phyloP scores from a whole-genome alignment of 192 early-diverging fungal genomes.

The Linnemannia exigua region DNA sequence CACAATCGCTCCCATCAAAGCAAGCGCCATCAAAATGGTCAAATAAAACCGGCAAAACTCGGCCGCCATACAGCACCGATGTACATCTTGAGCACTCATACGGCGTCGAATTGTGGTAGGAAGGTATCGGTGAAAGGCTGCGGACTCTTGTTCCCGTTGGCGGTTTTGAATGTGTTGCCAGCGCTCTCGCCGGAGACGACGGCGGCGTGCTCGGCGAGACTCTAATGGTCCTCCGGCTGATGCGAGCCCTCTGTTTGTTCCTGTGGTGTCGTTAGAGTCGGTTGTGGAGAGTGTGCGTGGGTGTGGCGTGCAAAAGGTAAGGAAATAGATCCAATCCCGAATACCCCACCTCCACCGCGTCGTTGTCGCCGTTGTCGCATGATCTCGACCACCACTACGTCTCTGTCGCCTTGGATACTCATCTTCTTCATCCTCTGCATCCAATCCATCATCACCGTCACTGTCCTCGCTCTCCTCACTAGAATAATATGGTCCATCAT shows the following conservation, averaged over 20 bases:
- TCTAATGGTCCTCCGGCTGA: neutral
- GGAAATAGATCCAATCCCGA: neutral
- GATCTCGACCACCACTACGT: neutral
- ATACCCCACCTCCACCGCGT: neutral
- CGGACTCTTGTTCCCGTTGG: constrained; percentile 22
- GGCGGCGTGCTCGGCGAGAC: constrained; percentile 8
- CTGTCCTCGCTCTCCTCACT: neutral
- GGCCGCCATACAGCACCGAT: constrained; percentile 17
- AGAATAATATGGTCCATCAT: neutral
- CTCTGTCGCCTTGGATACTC: neutral
- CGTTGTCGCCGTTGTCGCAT: neutral
- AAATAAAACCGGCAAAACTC: constrained; percentile 53
- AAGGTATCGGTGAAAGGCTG: constrained; percentile 1
- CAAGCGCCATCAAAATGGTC: constrained; percentile 39
- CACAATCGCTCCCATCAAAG: constrained; percentile 42
- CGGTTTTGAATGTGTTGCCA: constrained; percentile 16
- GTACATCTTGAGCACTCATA: constrained; percentile 4
- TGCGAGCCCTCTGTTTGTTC: neutral
- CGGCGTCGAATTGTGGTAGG: constrained; percentile 7
- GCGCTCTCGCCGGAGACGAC: constrained; percentile 22
- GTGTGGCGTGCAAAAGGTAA: neutral
- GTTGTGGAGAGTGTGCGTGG: neutral
- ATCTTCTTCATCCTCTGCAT: neutral
- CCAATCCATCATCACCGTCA: neutral
- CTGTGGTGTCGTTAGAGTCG: neutral